phyloP scores from a whole-genome alignment of 495 filamentous ascomycete species.

The Daldinia vernicosa region DNA sequence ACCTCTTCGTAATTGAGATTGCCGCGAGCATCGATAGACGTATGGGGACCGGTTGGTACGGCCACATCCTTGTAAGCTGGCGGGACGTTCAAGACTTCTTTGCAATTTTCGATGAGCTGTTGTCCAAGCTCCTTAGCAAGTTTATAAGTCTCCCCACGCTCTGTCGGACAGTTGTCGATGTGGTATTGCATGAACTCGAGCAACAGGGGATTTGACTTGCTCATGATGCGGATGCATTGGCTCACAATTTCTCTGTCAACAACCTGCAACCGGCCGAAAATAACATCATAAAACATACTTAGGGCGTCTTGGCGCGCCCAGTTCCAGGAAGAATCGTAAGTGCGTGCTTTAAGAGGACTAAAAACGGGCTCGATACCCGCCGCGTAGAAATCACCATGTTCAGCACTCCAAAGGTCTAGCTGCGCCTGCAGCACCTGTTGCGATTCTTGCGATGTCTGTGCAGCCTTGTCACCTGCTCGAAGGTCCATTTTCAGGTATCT shows the following conservation, averaged over 20 bases:
- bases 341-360: conserved; percentile 88
- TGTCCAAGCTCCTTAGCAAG: conserved; percentile 95
- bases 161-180: conserved; percentile 97
- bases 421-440: conserved; percentile 88
- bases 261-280: conserved; percentile 91
- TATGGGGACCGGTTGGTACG: conserved; percentile 88
- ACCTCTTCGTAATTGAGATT: conserved; percentile 90
- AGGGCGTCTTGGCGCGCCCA: conserved; percentile 98
- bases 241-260: conserved; percentile 98
- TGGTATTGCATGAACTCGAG: conserved; percentile 99
- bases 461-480: conserved; percentile 92
- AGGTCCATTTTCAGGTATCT: conserved; percentile 97
- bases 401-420: conserved; percentile 91
- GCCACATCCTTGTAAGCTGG: conserved; percentile 97
- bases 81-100: conserved; percentile 80
- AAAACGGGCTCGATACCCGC: conserved; percentile 94
- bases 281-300: conserved; percentile 99
- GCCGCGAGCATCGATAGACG: conserved; percentile 86
- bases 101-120: conserved; percentile 97
- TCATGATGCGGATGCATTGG: conserved; percentile 99
- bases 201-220: conserved; percentile 92
- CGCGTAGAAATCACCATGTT: conserved; percentile 97
- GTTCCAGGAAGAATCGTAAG: conserved; percentile 99
- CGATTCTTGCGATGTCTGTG: conserved; percentile 81
- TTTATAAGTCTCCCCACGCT: conserved; percentile 95